Evolutionary conservation across 73 alveolate genomes (phyloP), one percentile per base, ranked within the genome.

Genomic region (Uronychia setigera): DNA sequence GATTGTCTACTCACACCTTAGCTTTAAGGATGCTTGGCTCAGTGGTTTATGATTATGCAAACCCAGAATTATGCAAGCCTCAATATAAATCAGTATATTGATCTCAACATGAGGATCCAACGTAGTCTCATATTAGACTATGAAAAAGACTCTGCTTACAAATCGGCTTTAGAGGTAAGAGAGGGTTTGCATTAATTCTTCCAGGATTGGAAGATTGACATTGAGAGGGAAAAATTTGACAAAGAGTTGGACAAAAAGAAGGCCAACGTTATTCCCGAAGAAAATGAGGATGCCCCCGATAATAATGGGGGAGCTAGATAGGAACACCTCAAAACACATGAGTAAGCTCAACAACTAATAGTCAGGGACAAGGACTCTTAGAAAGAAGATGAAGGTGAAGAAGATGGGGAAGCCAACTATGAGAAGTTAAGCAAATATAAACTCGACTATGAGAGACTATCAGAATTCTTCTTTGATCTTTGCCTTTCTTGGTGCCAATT

Each of bases 401-500:
- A 67, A 67, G 79, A 5, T 67, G 32, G 5, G 32, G 29, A 9
- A 67, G 32, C 14, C 32, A 26, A 26, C 14, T 67, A 13, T 5
- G 79, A 67, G 79, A 67, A 28, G 29, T 67, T 67, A 30, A 67
- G 79, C 77, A 81, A 84, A 26, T 33, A 46, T 0, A 32, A 60
- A 9, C 74, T 90, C 19, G 95, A 90, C 28, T 90, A 78, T 58
- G 95, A 90, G 78, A 33, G 95, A 29, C 88, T 90, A 26, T 85
- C 92, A 30, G 95, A 90, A 88, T 90, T 90, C 80, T 90, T 90
- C 92, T 90, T 90, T 58, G 95, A 90, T 35, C 80, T 90, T 28
- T 90, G 95, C 35, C 90, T 90, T n/a, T 90, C 95, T 26, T 90
- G 95, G 95, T 90, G 95, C 46, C 88, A 90, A 76, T 78, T 46